Conservation (phyloP, 2,329 filamentous ascomycete species). For the Clarireedia monteithiana region DNA sequence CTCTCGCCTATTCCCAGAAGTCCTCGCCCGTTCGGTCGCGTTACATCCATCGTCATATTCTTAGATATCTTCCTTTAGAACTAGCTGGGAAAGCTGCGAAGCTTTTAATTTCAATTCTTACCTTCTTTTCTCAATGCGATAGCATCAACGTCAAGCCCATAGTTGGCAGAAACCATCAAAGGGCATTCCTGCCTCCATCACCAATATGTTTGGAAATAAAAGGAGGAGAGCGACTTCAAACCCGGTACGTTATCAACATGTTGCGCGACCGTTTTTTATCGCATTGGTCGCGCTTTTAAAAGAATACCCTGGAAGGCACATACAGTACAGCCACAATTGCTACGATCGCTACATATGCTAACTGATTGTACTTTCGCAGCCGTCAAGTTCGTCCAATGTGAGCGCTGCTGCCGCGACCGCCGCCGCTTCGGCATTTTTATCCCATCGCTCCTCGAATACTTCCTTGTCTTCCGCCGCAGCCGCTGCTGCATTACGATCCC, state of each 20-base stretch:
- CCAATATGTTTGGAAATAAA: slow-evolving; percentile 30
- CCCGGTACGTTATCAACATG: slow-evolving; percentile 29
- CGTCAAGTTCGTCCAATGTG: slow-evolving; percentile 53
- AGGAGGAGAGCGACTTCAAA: slow-evolving; percentile 34
- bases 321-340: neutral
- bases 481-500: slow-evolving; percentile 72
- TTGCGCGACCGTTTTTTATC: neutral
- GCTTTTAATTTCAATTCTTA: neutral
- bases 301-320: neutral
- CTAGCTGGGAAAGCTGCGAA: neutral
- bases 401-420: slow-evolving; percentile 71
- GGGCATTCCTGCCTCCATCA: slow-evolving; percentile 14
- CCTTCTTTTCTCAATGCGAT: slow-evolving; percentile 22
- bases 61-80: neutral
- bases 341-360: slow-evolving; percentile 16
- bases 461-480: slow-evolving; percentile 79
- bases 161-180: slow-evolving; percentile 28
- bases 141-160: slow-evolving; percentile 26
- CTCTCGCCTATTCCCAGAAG: neutral
- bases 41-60: slow-evolving; percentile 6
- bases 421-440: slow-evolving; percentile 73
- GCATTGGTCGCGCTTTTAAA: neutral
- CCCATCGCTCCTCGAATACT: slow-evolving; percentile 52
- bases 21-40: neutral
- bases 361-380: slow-evolving; percentile 36